These are phyloP conservation scores for Naganishia vaughanmartiniae DNA, from an alignment of 768 basidiomycete genomes.

Conservation along the genomic window DNA sequence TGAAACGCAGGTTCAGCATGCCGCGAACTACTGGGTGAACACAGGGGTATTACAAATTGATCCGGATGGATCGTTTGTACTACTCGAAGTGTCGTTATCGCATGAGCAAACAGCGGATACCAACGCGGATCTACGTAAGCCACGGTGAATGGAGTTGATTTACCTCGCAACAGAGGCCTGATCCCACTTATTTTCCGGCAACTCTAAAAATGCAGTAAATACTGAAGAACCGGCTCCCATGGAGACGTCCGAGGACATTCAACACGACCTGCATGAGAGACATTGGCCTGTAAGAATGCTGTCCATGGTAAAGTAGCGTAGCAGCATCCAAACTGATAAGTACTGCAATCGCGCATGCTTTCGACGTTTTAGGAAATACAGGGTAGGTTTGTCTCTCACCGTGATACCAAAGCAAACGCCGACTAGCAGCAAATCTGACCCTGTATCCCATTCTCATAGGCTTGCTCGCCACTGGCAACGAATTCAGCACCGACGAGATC, in stretches of 20 bases:
- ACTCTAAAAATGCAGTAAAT: not conserved
- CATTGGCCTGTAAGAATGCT: conserved; percentile 17
- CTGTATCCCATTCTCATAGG: not conserved
- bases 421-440: not conserved
- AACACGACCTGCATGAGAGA: conserved; percentile 18
- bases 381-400: not conserved
- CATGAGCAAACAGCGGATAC: not conserved
- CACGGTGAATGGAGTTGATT: not conserved
- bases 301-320: not conserved
- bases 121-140: not conserved
- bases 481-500: conserved; percentile 18
- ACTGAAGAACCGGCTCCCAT: not conserved
- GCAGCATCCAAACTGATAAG: not conserved
- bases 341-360: not conserved
- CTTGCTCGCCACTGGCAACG: conserved; percentile 4
- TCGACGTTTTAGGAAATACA: conserved; percentile 10
- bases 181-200: too few species aligned
- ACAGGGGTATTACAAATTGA: conserved; percentile 12
- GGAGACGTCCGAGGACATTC: conserved; percentile 16
- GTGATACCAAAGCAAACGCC: not conserved
- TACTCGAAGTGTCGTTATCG: conserved; percentile 1
- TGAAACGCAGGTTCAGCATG: conserved; percentile 27
- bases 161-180: not conserved
- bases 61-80: conserved; percentile 18
- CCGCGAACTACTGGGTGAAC: conserved; percentile 37